Evolutionary conservation across 169 alveolate species (phyloP), one percentile per base, ranked within the genome.

Genomic region (Plasmodium adleri): DNA sequence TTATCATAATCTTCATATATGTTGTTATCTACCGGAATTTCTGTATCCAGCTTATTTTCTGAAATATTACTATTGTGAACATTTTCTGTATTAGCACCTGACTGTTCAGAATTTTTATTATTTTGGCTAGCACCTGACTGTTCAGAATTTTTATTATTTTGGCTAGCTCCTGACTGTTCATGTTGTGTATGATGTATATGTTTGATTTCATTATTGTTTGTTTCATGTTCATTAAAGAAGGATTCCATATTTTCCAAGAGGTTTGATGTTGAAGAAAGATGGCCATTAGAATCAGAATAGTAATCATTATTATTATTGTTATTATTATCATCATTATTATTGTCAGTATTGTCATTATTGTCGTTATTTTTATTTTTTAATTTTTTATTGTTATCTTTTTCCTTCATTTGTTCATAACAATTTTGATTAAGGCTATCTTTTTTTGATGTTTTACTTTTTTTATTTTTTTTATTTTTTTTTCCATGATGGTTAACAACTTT

Each of bases 1-100:
- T 92, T 91, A 56, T 95, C 96, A 73, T 76, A 68, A 67, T 86
- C 91, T 39, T 67, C 73, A 6, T 39, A 39, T 5, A 39, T 5
- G 10, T 39, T 39, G 47, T 39, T 8, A 39, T 28, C 72, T 39
- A 12, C 24, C 24, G 49, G 32, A 39, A 12, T 28, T 8, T n/a
- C 64, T 28, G 15, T 39, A 26, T 43, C 67, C 15, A 59, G 59
- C 13, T 59, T 26, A 59, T 15, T 9, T 15, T 20, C 10, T 9
- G 39, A 4, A 8, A 8, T 9, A 22, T 22, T 22, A 3, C 3
- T 20, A 62, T 62, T 62, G 3, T 3, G 13, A 22, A 5, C 28
- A 22, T 62, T 62, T 20, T 24, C 45, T 5, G 10, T 0, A 17
- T 22, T 20, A 62, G 2, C 71, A 62, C 32, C 13, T 62, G 45